Evolutionary conservation across 768 basidiomycete genomes (phyloP).

Genomic region (Mrakia hoshinonis): DNA sequence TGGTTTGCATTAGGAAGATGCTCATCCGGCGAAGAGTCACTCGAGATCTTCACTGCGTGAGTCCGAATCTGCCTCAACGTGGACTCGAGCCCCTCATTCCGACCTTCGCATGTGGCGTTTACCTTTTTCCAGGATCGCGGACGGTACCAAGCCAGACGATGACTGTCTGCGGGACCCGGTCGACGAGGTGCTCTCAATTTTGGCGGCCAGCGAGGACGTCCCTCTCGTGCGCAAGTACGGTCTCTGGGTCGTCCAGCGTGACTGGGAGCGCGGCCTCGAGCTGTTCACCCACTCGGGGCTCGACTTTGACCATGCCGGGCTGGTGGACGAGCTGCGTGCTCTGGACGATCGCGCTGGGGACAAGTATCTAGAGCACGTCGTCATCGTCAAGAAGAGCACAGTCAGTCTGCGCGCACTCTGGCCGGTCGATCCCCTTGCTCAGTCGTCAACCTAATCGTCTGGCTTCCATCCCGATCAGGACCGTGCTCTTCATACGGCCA

Average conservation of each 20-base stretch:
- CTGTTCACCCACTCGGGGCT: slow-evolving; percentile 56
- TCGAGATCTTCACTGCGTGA: slow-evolving; percentile 62
- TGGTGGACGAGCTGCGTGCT: slow-evolving; percentile 53
- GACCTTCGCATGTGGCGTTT: not conserved
- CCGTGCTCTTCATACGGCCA: slow-evolving; percentile 54
- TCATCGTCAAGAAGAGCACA: slow-evolving; percentile 43
- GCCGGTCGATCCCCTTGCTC: too few relatives aligned
- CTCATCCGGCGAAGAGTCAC: slow-evolving; percentile 46
- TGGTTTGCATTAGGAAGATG: slow-evolving; percentile 22
- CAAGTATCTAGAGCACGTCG: slow-evolving; percentile 70
- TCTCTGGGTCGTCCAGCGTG: slow-evolving; percentile 65
- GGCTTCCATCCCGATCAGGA: slow-evolving; percentile 45
- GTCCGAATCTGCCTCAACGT: slow-evolving; percentile 31
- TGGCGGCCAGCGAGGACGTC: slow-evolving; percentile 55
- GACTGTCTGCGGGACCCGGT: slow-evolving; percentile 58
- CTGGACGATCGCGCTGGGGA: slow-evolving; percentile 56
- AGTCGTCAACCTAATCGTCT: slow-evolving; percentile 35
- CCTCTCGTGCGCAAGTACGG: slow-evolving; percentile 63
- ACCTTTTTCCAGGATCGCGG: slow-evolving; percentile 49
- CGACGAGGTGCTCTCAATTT: slow-evolving; percentile 51
- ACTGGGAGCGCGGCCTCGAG: slow-evolving; percentile 65
- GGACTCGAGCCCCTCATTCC: not conserved
- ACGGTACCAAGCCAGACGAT: slow-evolving; percentile 55
- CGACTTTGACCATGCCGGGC: slow-evolving; percentile 53
- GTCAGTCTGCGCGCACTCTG: too few relatives aligned